Conservation (phyloP, 257 asterid genomes). For the Mitragyna speciosa region DNA sequence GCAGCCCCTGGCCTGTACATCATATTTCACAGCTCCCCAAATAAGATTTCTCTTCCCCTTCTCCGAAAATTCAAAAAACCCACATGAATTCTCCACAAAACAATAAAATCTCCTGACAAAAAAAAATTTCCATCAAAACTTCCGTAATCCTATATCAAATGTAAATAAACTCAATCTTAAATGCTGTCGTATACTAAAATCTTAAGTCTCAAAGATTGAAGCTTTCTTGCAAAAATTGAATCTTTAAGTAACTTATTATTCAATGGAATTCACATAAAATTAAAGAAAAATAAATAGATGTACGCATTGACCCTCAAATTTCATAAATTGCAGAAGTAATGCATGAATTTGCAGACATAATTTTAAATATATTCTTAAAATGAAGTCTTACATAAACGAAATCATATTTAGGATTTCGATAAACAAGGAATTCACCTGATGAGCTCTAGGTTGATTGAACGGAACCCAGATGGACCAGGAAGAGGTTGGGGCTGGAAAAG, state of each 20-base stretch:
- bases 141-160: neutral
- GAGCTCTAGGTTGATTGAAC: constrained; percentile 11
- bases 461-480: constrained; percentile 13
- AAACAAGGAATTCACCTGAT: constrained; percentile 7
- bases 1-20: constrained; percentile 61
- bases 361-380: no score
- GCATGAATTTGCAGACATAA: no score
- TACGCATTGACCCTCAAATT: no score
- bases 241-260: neutral
- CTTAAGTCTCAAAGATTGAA: neutral
- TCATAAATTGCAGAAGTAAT: no score
- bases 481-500: neutral
- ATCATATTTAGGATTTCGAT: neutral
- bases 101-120: constrained; percentile 10
- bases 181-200: neutral
- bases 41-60: constrained; percentile 30
- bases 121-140: neutral
- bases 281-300: neutral
- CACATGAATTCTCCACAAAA: constrained; percentile 4
- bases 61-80: constrained; percentile 10
- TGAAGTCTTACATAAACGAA: neutral
- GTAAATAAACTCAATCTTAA: neutral
- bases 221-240: neutral
- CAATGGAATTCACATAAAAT: neutral
- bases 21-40: constrained; percentile 42